A percentile compares a stretch with the other conserved stretches of the same genome.
Evolutionary conservation across 2,329 filamentous ascomycete genomes (phyloP).

Genomic region (Hypoxylon sp.): DNA sequence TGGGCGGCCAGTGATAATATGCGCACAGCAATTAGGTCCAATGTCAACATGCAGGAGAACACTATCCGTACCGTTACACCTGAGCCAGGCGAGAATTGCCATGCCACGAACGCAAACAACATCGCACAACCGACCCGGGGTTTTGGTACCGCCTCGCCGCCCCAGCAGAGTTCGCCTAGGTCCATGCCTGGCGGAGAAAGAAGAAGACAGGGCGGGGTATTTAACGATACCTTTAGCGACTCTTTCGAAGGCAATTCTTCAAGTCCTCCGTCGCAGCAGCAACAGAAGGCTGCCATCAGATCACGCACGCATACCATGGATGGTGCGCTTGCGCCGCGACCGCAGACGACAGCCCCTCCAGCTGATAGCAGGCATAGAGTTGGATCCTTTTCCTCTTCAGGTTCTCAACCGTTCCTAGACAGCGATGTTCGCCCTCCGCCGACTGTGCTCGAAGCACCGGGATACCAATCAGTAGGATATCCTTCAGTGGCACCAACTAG

Average conservation of each 20-base stretch:
- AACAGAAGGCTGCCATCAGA: conserved; percentile 56
- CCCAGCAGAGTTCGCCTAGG: conserved; percentile 61
- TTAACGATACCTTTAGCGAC: conserved; percentile 67
- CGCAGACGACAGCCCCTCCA: conserved; percentile 54
- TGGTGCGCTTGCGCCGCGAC: conserved; percentile 61
- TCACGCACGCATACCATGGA: conserved; percentile 72
- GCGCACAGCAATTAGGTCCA: conserved; percentile 49
- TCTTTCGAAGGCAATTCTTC: conserved; percentile 62
- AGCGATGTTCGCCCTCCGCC: conserved; percentile 56
- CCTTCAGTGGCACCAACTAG: conserved; percentile 55
- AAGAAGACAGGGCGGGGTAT: conserved; percentile 70
- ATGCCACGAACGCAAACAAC: conserved; percentile 40
- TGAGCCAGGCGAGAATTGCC: conserved; percentile 61
- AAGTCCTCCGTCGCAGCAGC: conserved; percentile 56
- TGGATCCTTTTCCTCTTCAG: conserved; percentile 76
- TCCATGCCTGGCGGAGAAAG: conserved; percentile 60
- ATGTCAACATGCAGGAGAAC: conserved; percentile 50
- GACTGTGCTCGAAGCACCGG: conserved; percentile 56
- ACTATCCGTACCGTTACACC: conserved; percentile 76
- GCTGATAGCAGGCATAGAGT: conserved; percentile 72
- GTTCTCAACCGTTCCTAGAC: conserved; percentile 66
- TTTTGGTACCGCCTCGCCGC: conserved; percentile 55
- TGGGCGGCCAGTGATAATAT: conserved; percentile 40
- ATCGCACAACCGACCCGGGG: conserved; percentile 50
- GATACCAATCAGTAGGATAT: conserved; percentile 51